phyloP scores from a whole-genome alignment of 2,329 filamentous ascomycete genomes.

The Neofusicoccum kwambonambiense region DNA sequence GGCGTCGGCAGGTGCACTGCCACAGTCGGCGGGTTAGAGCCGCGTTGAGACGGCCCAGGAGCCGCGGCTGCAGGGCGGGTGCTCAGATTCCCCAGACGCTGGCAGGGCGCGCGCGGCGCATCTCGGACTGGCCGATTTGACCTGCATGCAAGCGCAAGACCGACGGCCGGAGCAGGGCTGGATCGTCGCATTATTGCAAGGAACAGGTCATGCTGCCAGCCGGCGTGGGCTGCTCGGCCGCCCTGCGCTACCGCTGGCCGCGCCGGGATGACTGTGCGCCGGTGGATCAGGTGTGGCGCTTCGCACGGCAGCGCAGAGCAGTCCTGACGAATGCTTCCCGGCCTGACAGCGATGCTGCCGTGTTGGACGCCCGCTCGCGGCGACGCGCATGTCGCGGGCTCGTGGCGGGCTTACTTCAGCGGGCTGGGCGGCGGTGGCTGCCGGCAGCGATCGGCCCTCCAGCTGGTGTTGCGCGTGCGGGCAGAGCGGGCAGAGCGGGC shows the following conservation, averaged over 20 bases:
- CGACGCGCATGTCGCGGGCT: constrained; percentile 6
- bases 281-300: constrained; percentile 16
- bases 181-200: constrained; percentile 10
- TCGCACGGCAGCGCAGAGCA: constrained; percentile 6
- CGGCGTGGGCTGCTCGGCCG: background rate
- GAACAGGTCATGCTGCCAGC: background rate
- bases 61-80: background rate
- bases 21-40: background rate
- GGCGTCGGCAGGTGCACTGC: background rate
- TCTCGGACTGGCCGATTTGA: constrained; percentile 15
- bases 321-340: constrained; percentile 11
- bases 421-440: background rate
- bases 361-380: constrained; percentile 5
- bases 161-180: background rate
- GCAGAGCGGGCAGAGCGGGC: too few species aligned
- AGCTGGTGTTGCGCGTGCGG: background rate
- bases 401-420: constrained; percentile 9
- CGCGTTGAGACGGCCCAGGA: background rate
- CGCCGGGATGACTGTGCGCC: constrained; percentile 14
- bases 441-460: constrained; percentile 5
- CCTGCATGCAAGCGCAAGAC: background rate
- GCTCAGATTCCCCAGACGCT: too few species aligned
- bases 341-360: background rate
- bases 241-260: constrained; percentile 8
- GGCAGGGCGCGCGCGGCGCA: background rate